Percentiles rank a stretch among this genome's conserved stretches.
Conservation (phyloP, 2,329 filamentous ascomycete species). For the Alternaria sp. region DNA sequence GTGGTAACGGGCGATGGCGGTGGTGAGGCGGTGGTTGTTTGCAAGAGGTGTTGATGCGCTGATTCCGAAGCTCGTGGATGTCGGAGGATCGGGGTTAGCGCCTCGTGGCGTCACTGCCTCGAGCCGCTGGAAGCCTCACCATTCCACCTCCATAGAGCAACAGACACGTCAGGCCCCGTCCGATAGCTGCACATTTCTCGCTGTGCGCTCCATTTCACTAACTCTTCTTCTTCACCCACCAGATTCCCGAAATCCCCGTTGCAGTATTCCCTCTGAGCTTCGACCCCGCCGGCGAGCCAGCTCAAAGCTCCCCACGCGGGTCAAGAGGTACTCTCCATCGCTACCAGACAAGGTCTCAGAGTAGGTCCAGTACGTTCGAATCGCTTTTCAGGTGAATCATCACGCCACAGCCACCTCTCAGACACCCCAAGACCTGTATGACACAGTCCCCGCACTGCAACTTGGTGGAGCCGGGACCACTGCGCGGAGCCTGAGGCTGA, state of each 20-base stretch:
- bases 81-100: constrained; percentile 19
- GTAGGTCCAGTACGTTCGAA: neutral
- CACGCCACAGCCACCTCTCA: neutral
- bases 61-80: constrained; percentile 28
- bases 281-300: constrained; percentile 13
- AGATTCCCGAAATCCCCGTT: neutral
- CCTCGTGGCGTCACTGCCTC: constrained; percentile 32
- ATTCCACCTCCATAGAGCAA: constrained; percentile 32
- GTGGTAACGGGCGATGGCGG: constrained; percentile 23
- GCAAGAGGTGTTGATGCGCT: constrained; percentile 40
- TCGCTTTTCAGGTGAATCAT: neutral
- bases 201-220: neutral
- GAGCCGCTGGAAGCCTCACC: constrained; percentile 28
- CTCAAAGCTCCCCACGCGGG: constrained; percentile 19
- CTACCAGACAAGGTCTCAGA: neutral
- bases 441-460: neutral
- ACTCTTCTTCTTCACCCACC: neutral
- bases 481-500: constrained; percentile 15
- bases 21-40: constrained; percentile 34
- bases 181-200: neutral
- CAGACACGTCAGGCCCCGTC: constrained; percentile 42
- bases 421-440: constrained; percentile 22
- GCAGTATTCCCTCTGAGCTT: neutral
- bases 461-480: constrained; percentile 5
- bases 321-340: constrained; percentile 11